A percentile compares a stretch with the other conserved stretches of the same genome.
Evolutionary conservation across 306 rosid species (phyloP).

Genomic region (Elaeagnus macrophylla): DNA sequence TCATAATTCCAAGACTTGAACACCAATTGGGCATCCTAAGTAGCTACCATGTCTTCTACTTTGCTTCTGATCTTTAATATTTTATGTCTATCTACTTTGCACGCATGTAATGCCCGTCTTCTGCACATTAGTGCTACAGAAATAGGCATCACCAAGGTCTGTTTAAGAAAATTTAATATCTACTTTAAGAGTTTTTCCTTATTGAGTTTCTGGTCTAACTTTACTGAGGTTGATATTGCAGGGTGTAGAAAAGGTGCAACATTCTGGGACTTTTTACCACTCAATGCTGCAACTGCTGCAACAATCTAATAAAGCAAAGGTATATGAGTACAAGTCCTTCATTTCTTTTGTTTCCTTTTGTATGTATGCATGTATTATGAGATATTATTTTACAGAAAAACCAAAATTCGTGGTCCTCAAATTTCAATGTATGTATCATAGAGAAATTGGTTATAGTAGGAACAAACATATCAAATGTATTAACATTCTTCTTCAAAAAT

Average conservation of each 20-base stretch:
- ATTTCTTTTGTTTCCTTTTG: no score
- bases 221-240: constrained; percentile 17
- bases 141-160: neutral
- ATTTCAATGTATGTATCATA: no score
- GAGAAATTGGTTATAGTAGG: no score
- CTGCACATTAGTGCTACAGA: constrained; percentile 8
- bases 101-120: constrained; percentile 56
- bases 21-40: neutral
- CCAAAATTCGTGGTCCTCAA: no score
- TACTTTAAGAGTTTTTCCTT: neutral
- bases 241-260: constrained; percentile 22
- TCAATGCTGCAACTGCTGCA: constrained; percentile 3
- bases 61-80: constrained; percentile 16
- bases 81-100: constrained; percentile 35
- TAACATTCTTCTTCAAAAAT: no score
- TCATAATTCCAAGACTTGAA: neutral
- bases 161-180: constrained; percentile 27
- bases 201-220: neutral
- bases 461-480: no score
- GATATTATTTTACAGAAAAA: no score
- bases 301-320: constrained; percentile 4
- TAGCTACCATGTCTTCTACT: constrained; percentile 40
- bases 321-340: no score
- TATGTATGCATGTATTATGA: no score
- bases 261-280: constrained; percentile 17